Evolutionary conservation across 1,284 basidiomycete species (phyloP).

Genomic region (Bondarzewia mesenterica): DNA sequence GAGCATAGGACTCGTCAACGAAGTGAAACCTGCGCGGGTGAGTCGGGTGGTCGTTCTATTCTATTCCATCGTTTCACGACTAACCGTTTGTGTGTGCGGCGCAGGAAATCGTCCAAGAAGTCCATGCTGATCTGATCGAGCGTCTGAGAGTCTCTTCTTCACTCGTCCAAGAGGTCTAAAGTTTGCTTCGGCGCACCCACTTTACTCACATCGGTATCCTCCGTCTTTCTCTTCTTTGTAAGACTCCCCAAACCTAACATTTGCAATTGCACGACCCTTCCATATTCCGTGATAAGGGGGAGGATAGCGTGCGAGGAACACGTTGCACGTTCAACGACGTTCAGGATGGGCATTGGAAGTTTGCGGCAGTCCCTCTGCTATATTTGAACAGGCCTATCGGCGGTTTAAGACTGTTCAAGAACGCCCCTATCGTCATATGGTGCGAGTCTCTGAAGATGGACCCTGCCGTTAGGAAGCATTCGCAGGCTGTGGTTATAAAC

Average conservation of each 20-base stretch:
- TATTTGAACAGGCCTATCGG: no score
- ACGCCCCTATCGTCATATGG: no score
- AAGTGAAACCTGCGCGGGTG: constrained; percentile 51
- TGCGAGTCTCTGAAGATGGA: no score
- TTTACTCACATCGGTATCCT: neutral
- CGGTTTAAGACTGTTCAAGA: no score
- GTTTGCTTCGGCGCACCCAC: neutral
- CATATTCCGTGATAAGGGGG: no score
- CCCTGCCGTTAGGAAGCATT: neutral
- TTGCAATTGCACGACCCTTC: neutral
- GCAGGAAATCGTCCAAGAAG: constrained; percentile 42
- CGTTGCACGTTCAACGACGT: no score
- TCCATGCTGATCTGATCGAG: constrained; percentile 34
- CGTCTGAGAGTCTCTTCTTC: constrained; percentile 21
- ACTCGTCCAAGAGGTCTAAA: neutral
- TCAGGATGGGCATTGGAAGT: no score
- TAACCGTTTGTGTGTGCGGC: neutral
- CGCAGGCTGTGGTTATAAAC: neutral
- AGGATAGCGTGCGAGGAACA: no score
- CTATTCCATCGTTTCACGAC: neutral
- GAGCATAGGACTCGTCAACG: constrained; percentile 51
- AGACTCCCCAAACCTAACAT: neutral
- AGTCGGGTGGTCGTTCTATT: constrained; percentile 13
- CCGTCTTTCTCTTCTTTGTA: neutral
- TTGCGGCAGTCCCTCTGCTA: no score